Conservation (phyloP, 257 asterid genomes). For the Petunia axillaris region DNA sequence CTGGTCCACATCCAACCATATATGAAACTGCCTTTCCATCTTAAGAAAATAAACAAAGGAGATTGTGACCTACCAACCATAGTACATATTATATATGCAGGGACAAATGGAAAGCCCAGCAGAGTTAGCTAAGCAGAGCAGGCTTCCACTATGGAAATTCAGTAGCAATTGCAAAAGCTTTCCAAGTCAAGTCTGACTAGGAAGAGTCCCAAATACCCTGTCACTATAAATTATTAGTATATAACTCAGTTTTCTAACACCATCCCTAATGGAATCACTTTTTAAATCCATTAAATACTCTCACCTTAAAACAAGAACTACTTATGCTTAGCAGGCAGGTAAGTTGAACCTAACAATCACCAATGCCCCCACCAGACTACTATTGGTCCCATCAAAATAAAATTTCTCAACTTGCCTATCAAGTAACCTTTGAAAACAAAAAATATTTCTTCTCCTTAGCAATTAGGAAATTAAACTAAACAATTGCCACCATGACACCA, state of each 20-base stretch:
- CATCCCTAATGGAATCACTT: neutral
- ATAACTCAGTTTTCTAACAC: conserved; percentile 7
- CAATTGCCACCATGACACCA: neutral
- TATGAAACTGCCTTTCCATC: neutral
- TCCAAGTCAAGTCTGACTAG: neutral
- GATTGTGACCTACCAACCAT: neutral
- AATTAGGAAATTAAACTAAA: neutral
- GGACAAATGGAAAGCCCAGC: neutral
- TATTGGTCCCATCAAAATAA: neutral
- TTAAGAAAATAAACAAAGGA: too few species aligned
- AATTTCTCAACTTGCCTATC: neutral
- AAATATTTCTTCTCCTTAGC: neutral
- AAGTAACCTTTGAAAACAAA: neutral
- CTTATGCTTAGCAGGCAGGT: neutral
- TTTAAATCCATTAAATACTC: neutral
- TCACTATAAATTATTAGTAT: neutral
- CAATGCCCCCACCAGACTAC: neutral
- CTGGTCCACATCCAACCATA: neutral
- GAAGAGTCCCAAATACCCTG: neutral
- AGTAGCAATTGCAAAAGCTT: neutral
- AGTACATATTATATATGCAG: neutral
- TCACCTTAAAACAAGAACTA: neutral
- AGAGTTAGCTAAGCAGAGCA: conserved; percentile 5
- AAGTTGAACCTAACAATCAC: neutral
- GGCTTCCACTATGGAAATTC: neutral